Conservation (phyloP, 2,329 filamentous ascomycete species). For the Colletotrichum sp. region DNA sequence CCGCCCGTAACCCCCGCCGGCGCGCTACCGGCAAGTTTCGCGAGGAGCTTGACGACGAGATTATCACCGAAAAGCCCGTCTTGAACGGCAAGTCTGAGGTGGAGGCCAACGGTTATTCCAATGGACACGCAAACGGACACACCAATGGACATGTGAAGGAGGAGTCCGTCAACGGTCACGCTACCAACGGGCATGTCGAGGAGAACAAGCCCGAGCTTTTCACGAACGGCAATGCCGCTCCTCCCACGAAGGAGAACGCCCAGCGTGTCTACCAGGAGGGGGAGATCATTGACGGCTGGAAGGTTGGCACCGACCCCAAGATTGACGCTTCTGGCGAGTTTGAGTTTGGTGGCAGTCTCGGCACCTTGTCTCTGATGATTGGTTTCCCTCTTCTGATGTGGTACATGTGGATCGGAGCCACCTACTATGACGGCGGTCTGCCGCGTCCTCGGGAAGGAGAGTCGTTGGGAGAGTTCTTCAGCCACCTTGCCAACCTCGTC, state of each 20-base stretch:
- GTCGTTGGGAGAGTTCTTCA: constrained; percentile 67
- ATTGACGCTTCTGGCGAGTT: constrained; percentile 67
- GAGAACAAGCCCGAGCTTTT: neutral
- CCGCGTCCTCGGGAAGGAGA: constrained; percentile 68
- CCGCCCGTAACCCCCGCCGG: constrained; percentile 41
- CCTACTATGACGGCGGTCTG: constrained; percentile 80
- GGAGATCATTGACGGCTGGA: constrained; percentile 59
- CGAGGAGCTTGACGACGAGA: constrained; percentile 51
- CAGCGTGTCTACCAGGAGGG: constrained; percentile 19
- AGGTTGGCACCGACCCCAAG: constrained; percentile 63
- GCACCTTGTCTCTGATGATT: constrained; percentile 80
- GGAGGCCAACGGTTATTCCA: constrained; percentile 29
- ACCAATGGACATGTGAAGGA: constrained; percentile 27
- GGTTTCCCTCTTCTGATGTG: constrained; percentile 89
- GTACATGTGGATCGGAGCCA: constrained; percentile 94
- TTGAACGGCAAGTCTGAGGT: constrained; percentile 25
- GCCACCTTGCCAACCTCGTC: constrained; percentile 68
- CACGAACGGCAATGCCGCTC: neutral
- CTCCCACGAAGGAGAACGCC: neutral
- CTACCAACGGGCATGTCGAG: constrained; percentile 21
- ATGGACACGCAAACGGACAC: constrained; percentile 26
- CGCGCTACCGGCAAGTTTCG: constrained; percentile 53
- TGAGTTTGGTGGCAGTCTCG: constrained; percentile 83
- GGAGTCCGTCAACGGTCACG: constrained; percentile 15
- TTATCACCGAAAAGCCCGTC: constrained; percentile 27